phyloP scores from a whole-genome alignment of 805 yeast genomes.

The Wickerhamomyces bovis region DNA sequence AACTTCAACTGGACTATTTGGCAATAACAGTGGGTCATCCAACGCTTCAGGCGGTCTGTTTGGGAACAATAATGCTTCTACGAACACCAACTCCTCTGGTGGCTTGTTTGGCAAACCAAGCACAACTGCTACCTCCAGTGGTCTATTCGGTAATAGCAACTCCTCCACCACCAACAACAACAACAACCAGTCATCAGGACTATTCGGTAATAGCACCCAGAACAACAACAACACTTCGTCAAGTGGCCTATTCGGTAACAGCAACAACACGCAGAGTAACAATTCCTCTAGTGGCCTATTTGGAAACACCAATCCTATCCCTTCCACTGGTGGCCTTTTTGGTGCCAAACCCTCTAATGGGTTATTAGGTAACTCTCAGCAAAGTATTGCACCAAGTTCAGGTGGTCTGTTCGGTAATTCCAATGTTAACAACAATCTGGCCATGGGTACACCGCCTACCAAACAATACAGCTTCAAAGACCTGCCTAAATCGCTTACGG shows the following conservation, averaged over 20 bases:
- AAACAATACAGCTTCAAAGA: slow-evolving; percentile 26
- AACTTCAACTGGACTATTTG: slow-evolving; percentile 2
- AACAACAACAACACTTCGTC: slow-evolving; percentile 1
- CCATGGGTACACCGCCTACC: slow-evolving; percentile 28
- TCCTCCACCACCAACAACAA: slow-evolving; percentile 8
- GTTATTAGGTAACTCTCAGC: slow-evolving; percentile 9
- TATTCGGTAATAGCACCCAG: slow-evolving; percentile 22
- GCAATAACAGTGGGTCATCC: background rate
- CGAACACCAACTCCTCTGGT: background rate
- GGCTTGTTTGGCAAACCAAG: slow-evolving; percentile 12
- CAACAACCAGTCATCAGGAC: slow-evolving; percentile 13
- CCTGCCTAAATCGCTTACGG: slow-evolving; percentile 34
- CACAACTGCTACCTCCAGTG: slow-evolving; percentile 1
- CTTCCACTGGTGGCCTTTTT: slow-evolving; percentile 15
- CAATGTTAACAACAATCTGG: slow-evolving; percentile 14
- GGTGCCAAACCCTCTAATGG: slow-evolving; percentile 12
- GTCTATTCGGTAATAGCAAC: slow-evolving; percentile 11
- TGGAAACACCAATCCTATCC: slow-evolving; percentile 6
- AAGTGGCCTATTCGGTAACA: slow-evolving; percentile 6
- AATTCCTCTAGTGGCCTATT: slow-evolving; percentile 11
- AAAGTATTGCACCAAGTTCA: background rate
- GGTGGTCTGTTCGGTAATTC: slow-evolving; percentile 19
- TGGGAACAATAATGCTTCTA: slow-evolving; percentile 7
- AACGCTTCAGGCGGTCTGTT: slow-evolving; percentile 10
- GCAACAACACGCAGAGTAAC: background rate